Conservation (phyloP, 805 yeast species). For the Clavispora santaluciae region DNA sequence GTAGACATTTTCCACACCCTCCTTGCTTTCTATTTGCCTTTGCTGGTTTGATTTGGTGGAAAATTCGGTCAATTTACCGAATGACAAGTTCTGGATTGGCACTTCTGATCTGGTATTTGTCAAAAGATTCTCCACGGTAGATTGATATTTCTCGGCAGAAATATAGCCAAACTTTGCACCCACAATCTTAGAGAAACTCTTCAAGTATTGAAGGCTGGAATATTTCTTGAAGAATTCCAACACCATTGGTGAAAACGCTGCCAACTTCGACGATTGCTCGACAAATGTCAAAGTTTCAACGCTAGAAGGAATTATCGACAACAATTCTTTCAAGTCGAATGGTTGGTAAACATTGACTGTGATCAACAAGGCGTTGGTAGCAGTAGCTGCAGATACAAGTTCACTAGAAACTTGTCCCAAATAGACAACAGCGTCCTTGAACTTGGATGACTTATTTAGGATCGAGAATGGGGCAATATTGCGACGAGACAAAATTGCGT, state of each 20-base stretch:
- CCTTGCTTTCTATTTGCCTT: slow-evolving; percentile 17
- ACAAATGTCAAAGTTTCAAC: slow-evolving; percentile 56
- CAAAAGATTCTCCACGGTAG: slow-evolving; percentile 45
- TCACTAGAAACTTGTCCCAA: slow-evolving; percentile 54
- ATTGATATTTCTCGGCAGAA: slow-evolving; percentile 28
- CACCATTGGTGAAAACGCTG: slow-evolving; percentile 59
- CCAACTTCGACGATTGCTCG: slow-evolving; percentile 49
- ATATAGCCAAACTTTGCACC: slow-evolving; percentile 53
- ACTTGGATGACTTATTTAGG: slow-evolving; percentile 24
- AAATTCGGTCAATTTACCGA: slow-evolving; percentile 44
- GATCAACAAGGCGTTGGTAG: slow-evolving; percentile 43
- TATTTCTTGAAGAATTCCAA: slow-evolving; percentile 68
- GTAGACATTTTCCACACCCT: slow-evolving; percentile 44
- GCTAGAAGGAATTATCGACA: slow-evolving; percentile 47
- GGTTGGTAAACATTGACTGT: slow-evolving; percentile 70
- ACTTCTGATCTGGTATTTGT: slow-evolving; percentile 45
- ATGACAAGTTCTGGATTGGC: slow-evolving; percentile 60
- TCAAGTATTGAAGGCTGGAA: slow-evolving; percentile 42
- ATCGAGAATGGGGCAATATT: slow-evolving; percentile 26
- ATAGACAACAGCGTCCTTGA: slow-evolving; percentile 52
- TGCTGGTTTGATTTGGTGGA: slow-evolving; percentile 25
- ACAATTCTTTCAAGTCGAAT: slow-evolving; percentile 51
- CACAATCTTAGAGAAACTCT: slow-evolving; percentile 47
- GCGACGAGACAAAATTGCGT: slow-evolving; percentile 21
- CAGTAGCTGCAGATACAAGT: slow-evolving; percentile 35